Conservation (phyloP, 2,329 filamentous ascomycete species). For the Phialemoniopsis sp. region DNA sequence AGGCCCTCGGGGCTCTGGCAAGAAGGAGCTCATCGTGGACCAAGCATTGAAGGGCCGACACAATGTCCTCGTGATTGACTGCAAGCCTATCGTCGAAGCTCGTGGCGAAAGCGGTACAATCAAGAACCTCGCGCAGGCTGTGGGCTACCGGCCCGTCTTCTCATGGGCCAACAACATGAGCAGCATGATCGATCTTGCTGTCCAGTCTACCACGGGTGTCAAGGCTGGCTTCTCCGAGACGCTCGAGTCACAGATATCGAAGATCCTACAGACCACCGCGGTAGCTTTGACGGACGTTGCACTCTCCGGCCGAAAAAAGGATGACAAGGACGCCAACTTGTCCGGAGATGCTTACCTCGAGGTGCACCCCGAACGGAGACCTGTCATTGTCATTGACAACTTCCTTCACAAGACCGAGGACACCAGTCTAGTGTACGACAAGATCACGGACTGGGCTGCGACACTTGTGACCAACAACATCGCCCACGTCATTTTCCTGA, state of each 20-base stretch:
- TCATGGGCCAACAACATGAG: slow-evolving; percentile 95
- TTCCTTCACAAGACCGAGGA: slow-evolving; percentile 78
- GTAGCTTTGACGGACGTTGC: slow-evolving; percentile 75
- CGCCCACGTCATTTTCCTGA: slow-evolving; percentile 92
- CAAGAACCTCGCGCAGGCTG: slow-evolving; percentile 70
- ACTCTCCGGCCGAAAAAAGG: slow-evolving; percentile 63
- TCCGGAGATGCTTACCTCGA: slow-evolving; percentile 86
- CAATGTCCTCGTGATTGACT: slow-evolving; percentile 83
- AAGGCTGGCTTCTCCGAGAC: slow-evolving; percentile 95
- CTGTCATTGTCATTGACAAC: slow-evolving; percentile 87
- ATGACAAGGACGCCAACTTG: slow-evolving; percentile 68
- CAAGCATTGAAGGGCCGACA: slow-evolving; percentile 73
- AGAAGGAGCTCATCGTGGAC: slow-evolving; percentile 81
- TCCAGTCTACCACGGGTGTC: slow-evolving; percentile 88
- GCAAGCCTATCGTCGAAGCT: slow-evolving; percentile 88
- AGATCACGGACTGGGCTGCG: slow-evolving; percentile 86
- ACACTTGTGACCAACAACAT: slow-evolving; percentile 80
- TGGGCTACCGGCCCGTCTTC: slow-evolving; percentile 91
- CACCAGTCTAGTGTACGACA: slow-evolving; percentile 66
- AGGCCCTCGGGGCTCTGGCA: slow-evolving; percentile 86
- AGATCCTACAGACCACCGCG: slow-evolving; percentile 83
- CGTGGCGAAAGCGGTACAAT: slow-evolving; percentile 85
- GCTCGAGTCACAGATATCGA: slow-evolving; percentile 79
- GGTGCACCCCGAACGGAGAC: slow-evolving; percentile 76
- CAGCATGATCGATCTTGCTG: slow-evolving; percentile 86